These are phyloP conservation scores for Zopfochytrium polystomum DNA, from an alignment of 371 early-diverging fungal species.

Conservation along the genomic window DNA sequence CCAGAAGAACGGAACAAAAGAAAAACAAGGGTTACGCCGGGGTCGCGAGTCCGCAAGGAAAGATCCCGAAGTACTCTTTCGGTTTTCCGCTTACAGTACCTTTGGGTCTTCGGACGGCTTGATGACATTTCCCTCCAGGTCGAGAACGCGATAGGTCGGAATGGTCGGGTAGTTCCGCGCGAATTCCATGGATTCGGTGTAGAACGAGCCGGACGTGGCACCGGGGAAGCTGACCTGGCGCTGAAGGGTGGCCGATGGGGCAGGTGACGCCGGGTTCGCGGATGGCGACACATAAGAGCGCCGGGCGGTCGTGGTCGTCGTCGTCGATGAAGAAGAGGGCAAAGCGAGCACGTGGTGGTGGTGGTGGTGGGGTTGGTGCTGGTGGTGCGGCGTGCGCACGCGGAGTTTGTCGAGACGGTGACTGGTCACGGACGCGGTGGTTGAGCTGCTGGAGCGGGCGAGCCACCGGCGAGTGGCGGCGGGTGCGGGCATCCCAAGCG, in stretches of 20 bases:
- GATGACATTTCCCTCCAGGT: slow-evolving; percentile 75
- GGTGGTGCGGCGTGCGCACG: too few species aligned
- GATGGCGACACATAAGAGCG: not conserved
- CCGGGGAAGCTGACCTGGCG: slow-evolving; percentile 55
- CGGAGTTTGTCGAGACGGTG: too few species aligned
- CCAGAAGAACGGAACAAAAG: slow-evolving; percentile 1
- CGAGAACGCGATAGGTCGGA: slow-evolving; percentile 91
- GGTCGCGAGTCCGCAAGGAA: slow-evolving; percentile 1
- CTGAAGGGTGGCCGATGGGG: too few species aligned
- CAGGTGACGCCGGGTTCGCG: not conserved
- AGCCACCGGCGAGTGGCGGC: too few species aligned
- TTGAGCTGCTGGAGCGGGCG: too few species aligned
- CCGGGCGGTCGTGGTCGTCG: not conserved
- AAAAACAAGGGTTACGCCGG: not conserved
- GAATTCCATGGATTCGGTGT: slow-evolving; percentile 54
- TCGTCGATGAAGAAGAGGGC: too few species aligned
- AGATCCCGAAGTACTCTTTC: too few species aligned
- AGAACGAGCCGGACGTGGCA: slow-evolving; percentile 55
- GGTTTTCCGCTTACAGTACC: too few species aligned
- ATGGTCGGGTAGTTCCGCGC: slow-evolving; percentile 57
- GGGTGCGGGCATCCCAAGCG: too few species aligned
- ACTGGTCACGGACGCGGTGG: too few species aligned
- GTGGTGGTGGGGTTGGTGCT: too few species aligned
- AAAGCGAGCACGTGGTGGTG: too few species aligned
- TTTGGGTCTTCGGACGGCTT: slow-evolving; percentile 73